Evolutionary conservation across 495 filamentous ascomycete species (phyloP), one percentile per base, ranked within the genome.

Genomic region (Neurospora africana): DNA sequence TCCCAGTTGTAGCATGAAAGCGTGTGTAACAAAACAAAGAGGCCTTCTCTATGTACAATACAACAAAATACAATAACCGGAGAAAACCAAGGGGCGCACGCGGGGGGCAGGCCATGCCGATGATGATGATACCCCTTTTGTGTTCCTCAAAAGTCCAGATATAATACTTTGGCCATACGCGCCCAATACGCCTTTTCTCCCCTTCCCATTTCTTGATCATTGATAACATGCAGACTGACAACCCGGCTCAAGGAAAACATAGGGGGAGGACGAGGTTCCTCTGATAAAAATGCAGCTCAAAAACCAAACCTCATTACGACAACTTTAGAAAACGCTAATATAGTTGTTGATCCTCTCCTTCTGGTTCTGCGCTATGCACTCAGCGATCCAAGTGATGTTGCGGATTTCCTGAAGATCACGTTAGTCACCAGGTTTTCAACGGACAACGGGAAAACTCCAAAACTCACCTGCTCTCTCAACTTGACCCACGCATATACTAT

Each of bases 361-460:
- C 86, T 99, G 95, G 85, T 97, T 97, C 83, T 99, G 95, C 68
- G 95, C 95, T 88, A 99, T 99, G 83, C 95, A 99, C 82, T 99
- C 95, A 10, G 96, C 90, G 78, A 99, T 99, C 95, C 95, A 99
- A 67, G 95, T 98, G 78, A 99, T 95, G 78, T 99, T 99, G 44
- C 95, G 92, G 80, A 98, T 97, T 91, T 99, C 95, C 95, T 97
- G 72, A 19, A 23, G 21, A n/a, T 17, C 11, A 33, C 35, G 23
- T n/a, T 13, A 40, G 44, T 75, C 61, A 69, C 43, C 36, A 67
- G 36, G 43, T 8, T 71, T 47, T 70, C 72, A 72, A 68, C 37
- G n/a, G 11, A 23, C 47, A 23, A 36, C 5, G 19, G 36, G 67
- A 17, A 15, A 69, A 40, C 10, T 1, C 15, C 15, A 0, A 3